Base-by-base conservation (phyloP, 139 green algal genomes). In the Chlorella sp. region DNA sequence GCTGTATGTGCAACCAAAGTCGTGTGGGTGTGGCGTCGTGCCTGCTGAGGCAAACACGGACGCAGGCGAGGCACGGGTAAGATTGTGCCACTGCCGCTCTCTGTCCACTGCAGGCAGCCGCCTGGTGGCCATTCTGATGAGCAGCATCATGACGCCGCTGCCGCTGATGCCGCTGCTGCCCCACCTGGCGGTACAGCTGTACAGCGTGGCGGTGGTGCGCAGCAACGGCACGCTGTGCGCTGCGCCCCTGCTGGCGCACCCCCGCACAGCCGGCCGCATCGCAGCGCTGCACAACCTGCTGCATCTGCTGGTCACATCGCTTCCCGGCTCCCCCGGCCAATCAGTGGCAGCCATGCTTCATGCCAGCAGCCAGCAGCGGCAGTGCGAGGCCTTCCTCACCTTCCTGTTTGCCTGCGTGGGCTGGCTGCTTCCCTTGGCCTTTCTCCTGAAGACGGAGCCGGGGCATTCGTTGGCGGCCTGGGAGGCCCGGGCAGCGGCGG, bases 161-260 rank as follows among this genome's bases (percentile, higher is more conserved):
- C 60, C 81, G 57, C n/a, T 86, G 15, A 28, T 86, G 81, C n/a
- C n/a, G n/a, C 81, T 86, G 19, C 12, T 86, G 81, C 81, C 81
- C 18, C 81, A 86, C 16, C 53, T 86, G 81, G 79, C 37, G 42
- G 18, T 73, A n/a, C 53, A 48, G n/a, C 11, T 30, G 19, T 86
- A 73, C 81, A 34, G 19, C 4, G 81, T 86, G 53, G 81, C 53
- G 22, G 48, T 86, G 81, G 81, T 86, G n/a, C 81, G 81, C 81
- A 15, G 40, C 53, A 86, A 86, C 81, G 40, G 26, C 53, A 69
- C 81, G 14, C 81, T 86, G 40, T 86, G 81, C 57, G 24, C 53
- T 12, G 30, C 81, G 0, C 26, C 81, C 18, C 81, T 86, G 53
- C 60, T 69, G 32, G 19, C 81, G 19, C 81, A 86, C 57, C 81